Base-by-base conservation (phyloP, 2,329 filamentous ascomycete genomes). In the Stromatinia cepivora region DNA sequence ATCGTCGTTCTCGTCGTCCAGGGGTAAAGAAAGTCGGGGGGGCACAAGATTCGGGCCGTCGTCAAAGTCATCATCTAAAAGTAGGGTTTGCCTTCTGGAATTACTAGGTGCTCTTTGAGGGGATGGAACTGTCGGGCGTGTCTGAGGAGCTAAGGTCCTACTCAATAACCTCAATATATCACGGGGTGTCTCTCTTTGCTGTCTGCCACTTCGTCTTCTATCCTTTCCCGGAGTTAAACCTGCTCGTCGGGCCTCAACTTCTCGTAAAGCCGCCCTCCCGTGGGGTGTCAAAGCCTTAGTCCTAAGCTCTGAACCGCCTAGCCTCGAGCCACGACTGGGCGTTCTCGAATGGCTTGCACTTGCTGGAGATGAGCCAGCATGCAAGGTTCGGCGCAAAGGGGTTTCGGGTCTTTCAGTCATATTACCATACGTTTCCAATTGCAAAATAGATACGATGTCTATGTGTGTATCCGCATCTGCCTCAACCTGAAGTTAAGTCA, bases 211-310 rank as follows among this genome's bases (percentile, higher is more conserved):
- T 73, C 83, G 84, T n/a, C 88, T 82, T 28, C 85, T 83, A 66
- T 84, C 83, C 71, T 84, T 84, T 25, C 86, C 87, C 0, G 88
- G 88, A 0, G 88, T 90, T 71, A 88, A 83, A 61, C 87, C 86
- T 3, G 85, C 84, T 54, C 88, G 84, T 7, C 87, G 85, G 72
- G 85, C 83, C 73, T 88, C 84, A 66, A 89, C 81, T 45, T 87
- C 84, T 58, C 85, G 82, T 61, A 84, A 84, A 56, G 88, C 88
- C 15, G 87, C 87, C 73, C 84, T 85, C 59, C 85, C 87, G 76
- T 90, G 88, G 0, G 88, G 88, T 25, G 88, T 90, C 10, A 77
- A 66, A 20, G 70, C 71, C 59, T 72, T 70, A 17, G 71, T 58
- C 58, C 75, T 75, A 63, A 71, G 74, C 22, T 68, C 74, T 52